Evolutionary conservation across 2,329 filamentous ascomycete genomes (phyloP).

Genomic region (Fusarium musae): DNA sequence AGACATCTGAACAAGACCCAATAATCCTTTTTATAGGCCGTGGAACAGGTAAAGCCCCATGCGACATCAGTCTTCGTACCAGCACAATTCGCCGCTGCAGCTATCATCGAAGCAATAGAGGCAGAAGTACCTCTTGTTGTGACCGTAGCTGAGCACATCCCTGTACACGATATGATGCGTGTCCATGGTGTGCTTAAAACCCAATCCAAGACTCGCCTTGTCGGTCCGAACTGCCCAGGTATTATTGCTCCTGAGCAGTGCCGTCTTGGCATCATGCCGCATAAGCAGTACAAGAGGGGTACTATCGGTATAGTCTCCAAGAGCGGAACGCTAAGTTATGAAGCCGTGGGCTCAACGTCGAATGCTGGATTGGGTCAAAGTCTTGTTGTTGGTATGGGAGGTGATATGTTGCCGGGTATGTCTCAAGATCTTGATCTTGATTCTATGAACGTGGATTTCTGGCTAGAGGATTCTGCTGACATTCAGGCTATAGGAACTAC

Average conservation of each 20-base stretch:
- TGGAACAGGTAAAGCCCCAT: constrained; percentile 60
- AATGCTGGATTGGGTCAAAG: constrained; percentile 79
- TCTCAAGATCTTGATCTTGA: background rate
- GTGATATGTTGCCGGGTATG: constrained; percentile 75
- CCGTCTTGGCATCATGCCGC: constrained; percentile 56
- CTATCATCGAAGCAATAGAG: constrained; percentile 80
- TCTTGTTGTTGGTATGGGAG: constrained; percentile 80
- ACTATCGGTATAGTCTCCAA: constrained; percentile 80
- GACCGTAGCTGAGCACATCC: constrained; percentile 83
- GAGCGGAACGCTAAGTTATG: constrained; percentile 82
- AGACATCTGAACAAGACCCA: too few relatives aligned
- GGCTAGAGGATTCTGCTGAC: background rate
- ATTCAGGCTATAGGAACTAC: constrained; percentile 59
- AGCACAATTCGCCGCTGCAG: constrained; percentile 71
- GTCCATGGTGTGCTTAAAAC: constrained; percentile 75
- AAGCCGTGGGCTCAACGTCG: constrained; percentile 79
- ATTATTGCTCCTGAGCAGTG: constrained; percentile 82
- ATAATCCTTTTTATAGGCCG: constrained; percentile 41
- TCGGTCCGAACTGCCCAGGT: constrained; percentile 82
- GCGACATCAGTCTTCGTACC: constrained; percentile 80
- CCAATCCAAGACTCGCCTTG: constrained; percentile 76
- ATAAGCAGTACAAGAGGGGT: constrained; percentile 61
- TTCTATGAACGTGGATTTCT: too few relatives aligned
- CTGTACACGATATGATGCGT: constrained; percentile 80
- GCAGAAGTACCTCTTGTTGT: constrained; percentile 82